These are phyloP conservation scores for Dacryopinax primogenitus DNA, from an alignment of 768 basidiomycete genomes.

Conservation along the genomic window DNA sequence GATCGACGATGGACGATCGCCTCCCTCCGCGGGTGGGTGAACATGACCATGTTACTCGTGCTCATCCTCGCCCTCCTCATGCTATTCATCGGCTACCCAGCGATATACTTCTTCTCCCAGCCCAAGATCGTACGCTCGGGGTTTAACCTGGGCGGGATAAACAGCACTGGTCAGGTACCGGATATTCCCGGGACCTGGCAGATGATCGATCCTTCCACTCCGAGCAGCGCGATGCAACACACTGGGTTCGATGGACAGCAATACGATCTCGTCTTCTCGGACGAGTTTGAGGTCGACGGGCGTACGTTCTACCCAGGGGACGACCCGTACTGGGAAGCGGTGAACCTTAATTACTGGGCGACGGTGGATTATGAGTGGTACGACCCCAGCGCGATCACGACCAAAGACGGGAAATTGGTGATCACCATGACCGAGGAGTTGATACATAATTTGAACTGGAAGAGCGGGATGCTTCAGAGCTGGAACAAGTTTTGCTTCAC, in stretches of 20 bases:
- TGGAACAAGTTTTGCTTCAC: slow-evolving; percentile 97
- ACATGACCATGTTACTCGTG: slow-evolving; percentile 57
- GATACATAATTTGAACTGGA: slow-evolving; percentile 70
- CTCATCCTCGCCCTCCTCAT: slow-evolving; percentile 55
- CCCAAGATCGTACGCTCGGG: slow-evolving; percentile 33
- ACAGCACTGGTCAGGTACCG: slow-evolving; percentile 78
- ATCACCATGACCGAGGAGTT: slow-evolving; percentile 61
- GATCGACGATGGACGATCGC: slow-evolving; percentile 56
- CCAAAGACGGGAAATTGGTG: slow-evolving; percentile 60
- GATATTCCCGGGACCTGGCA: slow-evolving; percentile 49
- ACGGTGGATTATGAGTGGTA: slow-evolving; percentile 69
- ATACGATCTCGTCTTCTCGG: slow-evolving; percentile 78
- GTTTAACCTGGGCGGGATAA: slow-evolving; percentile 84
- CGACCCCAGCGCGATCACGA: slow-evolving; percentile 61
- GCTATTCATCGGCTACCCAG: slow-evolving; percentile 81
- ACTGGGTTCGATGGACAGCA: slow-evolving; percentile 65
- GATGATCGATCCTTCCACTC: slow-evolving; percentile 71
- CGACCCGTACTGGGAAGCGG: slow-evolving; percentile 78
- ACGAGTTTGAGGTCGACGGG: slow-evolving; percentile 66
- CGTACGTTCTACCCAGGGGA: slow-evolving; percentile 68
- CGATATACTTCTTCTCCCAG: slow-evolving; percentile 46
- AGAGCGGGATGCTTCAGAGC: slow-evolving; percentile 58
- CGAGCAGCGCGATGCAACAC: slow-evolving; percentile 40
- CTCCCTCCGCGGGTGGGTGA: slow-evolving; percentile 72
- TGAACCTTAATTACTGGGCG: slow-evolving; percentile 65